Percentiles rank a stretch among this genome's conserved stretches.
Conservation (phyloP, 257 asterid species). For the Solanum chmielewskii region DNA sequence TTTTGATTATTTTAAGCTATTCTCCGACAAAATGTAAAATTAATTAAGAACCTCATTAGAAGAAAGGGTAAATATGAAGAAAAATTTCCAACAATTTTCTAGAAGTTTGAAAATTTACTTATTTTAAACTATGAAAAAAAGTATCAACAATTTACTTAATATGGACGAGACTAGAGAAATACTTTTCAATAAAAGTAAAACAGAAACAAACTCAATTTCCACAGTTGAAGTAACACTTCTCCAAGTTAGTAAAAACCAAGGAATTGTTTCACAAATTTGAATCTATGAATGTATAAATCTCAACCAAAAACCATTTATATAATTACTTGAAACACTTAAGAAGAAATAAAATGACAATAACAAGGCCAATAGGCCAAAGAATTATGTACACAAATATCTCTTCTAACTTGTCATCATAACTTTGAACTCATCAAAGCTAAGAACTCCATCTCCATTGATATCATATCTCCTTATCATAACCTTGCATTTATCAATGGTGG, state of each 20-base stretch:
- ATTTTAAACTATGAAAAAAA: too few relatives aligned
- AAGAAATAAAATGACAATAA: neutral
- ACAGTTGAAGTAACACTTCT: neutral
- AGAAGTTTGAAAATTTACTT: too few relatives aligned
- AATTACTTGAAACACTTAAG: neutral
- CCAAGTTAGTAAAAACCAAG: neutral
- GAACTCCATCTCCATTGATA: slow-evolving; percentile 45
- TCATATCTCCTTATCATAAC: slow-evolving; percentile 39
- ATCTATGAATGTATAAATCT: neutral
- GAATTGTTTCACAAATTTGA: neutral
- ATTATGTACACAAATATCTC: neutral
- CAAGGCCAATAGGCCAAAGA: neutral
- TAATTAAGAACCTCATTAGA: too few relatives aligned
- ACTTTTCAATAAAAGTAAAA: neutral
- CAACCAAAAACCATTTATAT: neutral
- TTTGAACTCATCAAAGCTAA: slow-evolving; percentile 46
- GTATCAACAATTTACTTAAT: too few relatives aligned
- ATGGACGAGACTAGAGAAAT: neutral
- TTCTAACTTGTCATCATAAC: slow-evolving; percentile 29
- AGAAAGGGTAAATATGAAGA: too few relatives aligned
- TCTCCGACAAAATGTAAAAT: too few relatives aligned
- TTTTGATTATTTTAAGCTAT: too few relatives aligned
- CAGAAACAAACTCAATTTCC: neutral
- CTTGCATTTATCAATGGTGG: slow-evolving; percentile 29
- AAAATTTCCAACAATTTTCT: too few relatives aligned